Conservation (phyloP, 257 asterid genomes). For the Scutellaria minor region DNA sequence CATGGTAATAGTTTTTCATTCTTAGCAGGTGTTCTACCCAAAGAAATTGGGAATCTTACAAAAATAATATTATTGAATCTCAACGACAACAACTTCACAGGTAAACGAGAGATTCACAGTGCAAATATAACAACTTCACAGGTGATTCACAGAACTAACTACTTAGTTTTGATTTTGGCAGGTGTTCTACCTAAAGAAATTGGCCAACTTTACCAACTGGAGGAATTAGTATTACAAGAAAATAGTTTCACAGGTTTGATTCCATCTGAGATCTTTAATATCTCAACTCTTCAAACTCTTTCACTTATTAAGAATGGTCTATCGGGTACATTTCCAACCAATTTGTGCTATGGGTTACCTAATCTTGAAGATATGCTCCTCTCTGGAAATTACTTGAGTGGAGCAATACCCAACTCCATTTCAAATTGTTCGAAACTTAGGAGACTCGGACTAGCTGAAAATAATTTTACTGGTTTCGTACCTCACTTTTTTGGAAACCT, state of each 20-base stretch:
- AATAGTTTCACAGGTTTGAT: constrained; percentile 37
- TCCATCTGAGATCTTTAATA: constrained; percentile 37
- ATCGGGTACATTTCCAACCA: constrained; percentile 35
- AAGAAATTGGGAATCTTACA: no score
- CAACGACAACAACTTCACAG: no score
- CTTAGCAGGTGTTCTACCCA: no score
- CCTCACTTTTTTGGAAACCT: constrained; percentile 40
- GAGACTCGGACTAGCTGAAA: not conserved
- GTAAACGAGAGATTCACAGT: no score
- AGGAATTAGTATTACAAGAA: not conserved
- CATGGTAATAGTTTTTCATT: no score
- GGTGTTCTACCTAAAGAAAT: constrained; percentile 43
- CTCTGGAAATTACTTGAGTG: not conserved
- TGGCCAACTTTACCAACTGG: constrained; percentile 35
- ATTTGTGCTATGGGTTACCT: not conserved
- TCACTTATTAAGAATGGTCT: not conserved
- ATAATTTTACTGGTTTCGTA: constrained; percentile 9
- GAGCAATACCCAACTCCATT: constrained; percentile 38
- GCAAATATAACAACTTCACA: no score
- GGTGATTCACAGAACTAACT: no score
- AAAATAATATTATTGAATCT: no score
- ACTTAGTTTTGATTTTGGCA: constrained; percentile 3
- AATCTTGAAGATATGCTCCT: constrained; percentile 9
- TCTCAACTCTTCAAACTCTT: constrained; percentile 35
- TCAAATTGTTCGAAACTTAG: constrained; percentile 42